phyloP scores from a whole-genome alignment of 371 early-diverging fungal species.

The Zopfochytrium polystomum region DNA sequence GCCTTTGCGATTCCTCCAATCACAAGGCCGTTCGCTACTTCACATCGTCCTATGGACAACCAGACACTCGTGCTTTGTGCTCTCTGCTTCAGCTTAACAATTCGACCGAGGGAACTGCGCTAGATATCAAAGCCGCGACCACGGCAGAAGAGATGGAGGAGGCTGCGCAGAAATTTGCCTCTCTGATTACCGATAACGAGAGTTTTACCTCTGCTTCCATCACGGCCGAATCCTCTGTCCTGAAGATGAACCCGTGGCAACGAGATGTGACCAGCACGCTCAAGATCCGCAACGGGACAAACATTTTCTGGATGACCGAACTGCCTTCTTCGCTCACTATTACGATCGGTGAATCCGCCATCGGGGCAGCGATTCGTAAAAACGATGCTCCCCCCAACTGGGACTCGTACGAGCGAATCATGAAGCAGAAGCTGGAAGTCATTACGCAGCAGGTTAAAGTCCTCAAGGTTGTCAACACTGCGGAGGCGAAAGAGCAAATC shows the following conservation, averaged over 20 bases:
- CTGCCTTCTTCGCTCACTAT: not conserved
- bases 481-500: slow-evolving; percentile 12
- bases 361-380: not conserved
- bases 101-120: not conserved
- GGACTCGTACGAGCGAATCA: slow-evolving; percentile 3
- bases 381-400: not conserved
- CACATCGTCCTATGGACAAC: slow-evolving; percentile 6
- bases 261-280: not conserved
- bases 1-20: no score
- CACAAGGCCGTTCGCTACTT: no score
- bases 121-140: not conserved
- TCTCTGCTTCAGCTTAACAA: slow-evolving; percentile 28
- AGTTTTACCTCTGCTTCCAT: no score
- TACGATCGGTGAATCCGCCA: not conserved
- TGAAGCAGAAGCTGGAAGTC: slow-evolving; percentile 14
- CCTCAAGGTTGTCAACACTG: slow-evolving; percentile 27
- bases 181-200: not conserved
- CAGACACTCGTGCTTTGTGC: slow-evolving; percentile 29
- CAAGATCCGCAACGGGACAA: slow-evolving; percentile 3
- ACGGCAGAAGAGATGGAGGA: not conserved
- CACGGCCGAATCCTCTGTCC: not conserved
- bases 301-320: slow-evolving; percentile 20
- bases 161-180: not conserved
- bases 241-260: slow-evolving; percentile 22
- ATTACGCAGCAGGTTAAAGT: slow-evolving; percentile 25